phyloP scores from a whole-genome alignment of 306 rosid genomes.

The Gastrolobium bilobum region DNA sequence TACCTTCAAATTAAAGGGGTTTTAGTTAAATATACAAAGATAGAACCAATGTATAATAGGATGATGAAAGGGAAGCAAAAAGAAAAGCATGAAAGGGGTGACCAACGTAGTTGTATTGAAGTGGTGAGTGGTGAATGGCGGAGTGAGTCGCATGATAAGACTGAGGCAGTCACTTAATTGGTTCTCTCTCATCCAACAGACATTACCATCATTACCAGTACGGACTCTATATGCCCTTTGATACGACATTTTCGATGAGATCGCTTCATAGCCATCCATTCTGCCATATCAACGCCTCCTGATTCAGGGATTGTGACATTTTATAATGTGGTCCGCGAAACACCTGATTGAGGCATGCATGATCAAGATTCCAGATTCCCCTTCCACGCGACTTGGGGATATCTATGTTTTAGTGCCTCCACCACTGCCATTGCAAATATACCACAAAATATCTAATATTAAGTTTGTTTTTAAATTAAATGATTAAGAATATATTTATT shows the following conservation, averaged over 20 bases:
- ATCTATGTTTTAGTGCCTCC: neutral
- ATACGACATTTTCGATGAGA: conserved; percentile 41
- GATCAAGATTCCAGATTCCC: conserved; percentile 38
- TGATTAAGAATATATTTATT: too few relatives aligned
- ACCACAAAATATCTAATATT: too few relatives aligned
- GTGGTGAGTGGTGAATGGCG: too few relatives aligned
- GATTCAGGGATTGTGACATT: conserved; percentile 10
- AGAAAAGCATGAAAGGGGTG: too few relatives aligned
- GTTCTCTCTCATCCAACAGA: conserved; percentile 37
- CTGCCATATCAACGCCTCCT: conserved; percentile 9
- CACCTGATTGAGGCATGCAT: conserved; percentile 34
- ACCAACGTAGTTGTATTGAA: too few relatives aligned
- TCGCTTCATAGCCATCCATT: conserved; percentile 4
- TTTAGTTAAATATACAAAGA: too few relatives aligned
- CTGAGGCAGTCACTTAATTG: conserved; percentile 5
- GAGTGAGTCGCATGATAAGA: conserved; percentile 48
- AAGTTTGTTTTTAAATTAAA: too few relatives aligned
- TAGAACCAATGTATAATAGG: too few relatives aligned
- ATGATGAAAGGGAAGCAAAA: too few relatives aligned
- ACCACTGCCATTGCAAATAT: too few relatives aligned
- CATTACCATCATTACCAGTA: conserved; percentile 46
- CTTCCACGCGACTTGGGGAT: neutral
- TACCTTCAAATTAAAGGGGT: too few relatives aligned
- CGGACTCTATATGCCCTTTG: conserved; percentile 19
- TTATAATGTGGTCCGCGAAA: neutral